Evolutionary conservation across 2,329 filamentous ascomycete species (phyloP).

Genomic region (Tolypocladium tundrense): DNA sequence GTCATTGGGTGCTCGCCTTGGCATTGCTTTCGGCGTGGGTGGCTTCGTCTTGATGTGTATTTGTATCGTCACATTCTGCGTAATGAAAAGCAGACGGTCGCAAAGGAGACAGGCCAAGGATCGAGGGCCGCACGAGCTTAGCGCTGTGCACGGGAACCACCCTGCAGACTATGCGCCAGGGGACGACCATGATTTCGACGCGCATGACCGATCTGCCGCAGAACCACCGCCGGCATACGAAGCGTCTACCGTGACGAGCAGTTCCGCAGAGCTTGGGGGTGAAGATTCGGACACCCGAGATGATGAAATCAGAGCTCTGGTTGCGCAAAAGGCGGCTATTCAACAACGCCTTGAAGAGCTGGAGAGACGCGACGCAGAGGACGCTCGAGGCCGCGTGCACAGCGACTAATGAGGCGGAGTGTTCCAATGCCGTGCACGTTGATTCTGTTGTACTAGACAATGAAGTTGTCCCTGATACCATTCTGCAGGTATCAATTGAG

Average conservation of each 20-base stretch:
- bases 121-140: conserved; percentile 2
- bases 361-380: conserved; percentile 7
- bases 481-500: neutral
- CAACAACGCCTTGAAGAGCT: conserved; percentile 24
- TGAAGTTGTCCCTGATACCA: neutral
- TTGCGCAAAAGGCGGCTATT: conserved; percentile 23
- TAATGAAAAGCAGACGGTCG: conserved; percentile 13
- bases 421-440: neutral
- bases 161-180: neutral
- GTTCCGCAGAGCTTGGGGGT: conserved; percentile 11
- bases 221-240: conserved; percentile 23
- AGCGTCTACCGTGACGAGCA: conserved; percentile 12
- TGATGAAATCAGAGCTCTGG: conserved; percentile 20
- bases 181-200: neutral
- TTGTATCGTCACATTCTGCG: conserved; percentile 13
- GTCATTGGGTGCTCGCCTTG: conserved; percentile 21
- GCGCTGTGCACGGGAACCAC: neutral
- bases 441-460: neutral
- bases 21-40: conserved; percentile 22
- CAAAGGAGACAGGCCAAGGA: conserved; percentile 8
- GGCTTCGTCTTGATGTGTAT: conserved; percentile 18
- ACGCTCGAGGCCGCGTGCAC: neutral
- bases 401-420: neutral
- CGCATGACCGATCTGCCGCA: neutral
- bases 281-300: conserved; percentile 10